These are phyloP conservation scores for Lenzites betulinus DNA, from an alignment of 768 basidiomycete species.

Conservation along the genomic window DNA sequence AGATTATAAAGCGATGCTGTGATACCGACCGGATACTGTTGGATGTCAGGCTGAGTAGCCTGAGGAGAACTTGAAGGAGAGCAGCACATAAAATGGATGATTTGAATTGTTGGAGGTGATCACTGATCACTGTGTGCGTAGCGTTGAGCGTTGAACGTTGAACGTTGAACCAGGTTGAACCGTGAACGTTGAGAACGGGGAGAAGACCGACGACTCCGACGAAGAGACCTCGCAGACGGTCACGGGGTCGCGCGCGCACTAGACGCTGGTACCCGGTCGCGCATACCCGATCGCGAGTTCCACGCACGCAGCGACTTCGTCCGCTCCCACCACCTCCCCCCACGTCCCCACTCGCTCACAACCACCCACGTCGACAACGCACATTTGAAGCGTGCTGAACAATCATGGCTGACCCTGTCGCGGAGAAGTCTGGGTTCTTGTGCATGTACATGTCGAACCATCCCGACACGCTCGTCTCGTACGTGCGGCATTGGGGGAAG, in stretches of 20 bases:
- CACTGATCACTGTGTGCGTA: no score
- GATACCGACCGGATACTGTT: no score
- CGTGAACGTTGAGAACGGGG: no score
- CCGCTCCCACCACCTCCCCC: conserved; percentile 1
- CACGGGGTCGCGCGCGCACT: background rate
- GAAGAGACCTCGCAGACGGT: background rate
- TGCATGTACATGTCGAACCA: conserved; percentile 86
- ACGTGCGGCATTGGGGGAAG: conserved; percentile 76
- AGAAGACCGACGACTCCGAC: no score
- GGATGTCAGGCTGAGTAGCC: no score
- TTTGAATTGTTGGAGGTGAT: no score
- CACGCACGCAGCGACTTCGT: conserved; percentile 2
- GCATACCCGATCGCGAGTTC: background rate
- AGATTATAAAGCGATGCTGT: no score
- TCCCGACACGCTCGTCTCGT: conserved; percentile 82
- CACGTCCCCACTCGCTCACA: background rate
- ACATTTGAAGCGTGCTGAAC: background rate
- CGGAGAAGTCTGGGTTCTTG: conserved; percentile 73
- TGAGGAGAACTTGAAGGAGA: no score
- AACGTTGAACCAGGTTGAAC: no score
- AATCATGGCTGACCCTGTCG: conserved; percentile 69
- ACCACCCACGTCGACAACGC: background rate
- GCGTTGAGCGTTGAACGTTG: no score
- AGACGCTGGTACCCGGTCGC: background rate
- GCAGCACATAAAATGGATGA: no score